Percentiles rank a stretch among this genome's conserved stretches.
These are phyloP conservation scores for Candida parachauliodes DNA, from an alignment of 805 yeast species.

Conservation along the genomic window DNA sequence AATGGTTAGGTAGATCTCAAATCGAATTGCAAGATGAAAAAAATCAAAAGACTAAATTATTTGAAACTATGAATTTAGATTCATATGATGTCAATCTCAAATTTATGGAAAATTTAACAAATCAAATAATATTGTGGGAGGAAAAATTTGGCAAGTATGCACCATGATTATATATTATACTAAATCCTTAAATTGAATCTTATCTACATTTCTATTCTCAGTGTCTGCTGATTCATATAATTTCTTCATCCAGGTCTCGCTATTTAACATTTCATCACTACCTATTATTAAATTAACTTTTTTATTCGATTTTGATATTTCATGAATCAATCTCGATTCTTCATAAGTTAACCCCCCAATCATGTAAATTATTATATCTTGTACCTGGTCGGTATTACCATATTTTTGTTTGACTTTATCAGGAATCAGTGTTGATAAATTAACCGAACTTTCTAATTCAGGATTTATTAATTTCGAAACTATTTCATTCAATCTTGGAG, in stretches of 20 bases:
- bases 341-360: conserved; percentile 93
- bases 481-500: conserved; percentile 62
- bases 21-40: conserved; percentile 76
- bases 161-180: conserved; percentile 22
- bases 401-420: conserved; percentile 28
- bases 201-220: conserved; percentile 3
- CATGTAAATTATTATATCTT: conserved; percentile 67
- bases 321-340: conserved; percentile 80
- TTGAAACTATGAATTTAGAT: conserved; percentile 30
- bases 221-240: conserved; percentile 27
- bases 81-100: conserved; percentile 58
- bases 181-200: conserved; percentile 37
- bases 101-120: conserved; percentile 70
- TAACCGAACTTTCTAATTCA: not conserved
- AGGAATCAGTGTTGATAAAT: conserved; percentile 36
- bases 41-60: conserved; percentile 47
- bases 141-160: conserved; percentile 57
- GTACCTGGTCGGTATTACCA: conserved; percentile 38
- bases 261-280: conserved; percentile 45
- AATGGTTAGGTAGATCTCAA: conserved; percentile 85
- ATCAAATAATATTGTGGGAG: conserved; percentile 75
- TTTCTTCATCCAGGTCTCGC: conserved; percentile 29
- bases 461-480: conserved; percentile 20
- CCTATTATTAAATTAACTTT: conserved; percentile 75
- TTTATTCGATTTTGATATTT: conserved; percentile 47